Evolutionary conservation across 139 green algal genomes (phyloP), one percentile per base, ranked within the genome.

Genomic region (Ettlia oleoabundans): DNA sequence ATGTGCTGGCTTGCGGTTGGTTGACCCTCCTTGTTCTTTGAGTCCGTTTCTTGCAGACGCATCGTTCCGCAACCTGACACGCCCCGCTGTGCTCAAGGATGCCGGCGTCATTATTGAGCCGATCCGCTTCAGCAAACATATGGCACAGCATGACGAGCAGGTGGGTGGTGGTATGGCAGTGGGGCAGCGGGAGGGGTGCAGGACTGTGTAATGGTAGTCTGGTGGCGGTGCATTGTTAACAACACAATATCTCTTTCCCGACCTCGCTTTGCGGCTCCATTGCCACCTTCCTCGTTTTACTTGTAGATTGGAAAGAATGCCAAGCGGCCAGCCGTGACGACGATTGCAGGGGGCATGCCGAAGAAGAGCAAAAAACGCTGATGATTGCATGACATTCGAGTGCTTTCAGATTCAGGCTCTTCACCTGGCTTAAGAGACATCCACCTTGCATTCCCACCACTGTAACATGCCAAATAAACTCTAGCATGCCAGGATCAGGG

Each of bases 51-150:
- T 43, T 28, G 42, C 78, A 83, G 82, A 93, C 42, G 74, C 76
- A 10, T 80, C 89, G 3, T 93, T 94, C 84, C 83, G 90, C 75
- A 89, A 98, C 70, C 82, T 98, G 28, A 98, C 92, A 0, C 89
- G 94, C 13, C 94, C 95, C 15, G 88, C 90, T 0, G 83, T 97
- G n/a, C 68, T 96, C 28, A 96, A 95, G 89, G 81, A 88, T 38
- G 86, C 92, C 0, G 95, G 95, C 13, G 87, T 93, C 10, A 83
- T 97, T 30, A 97, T 97, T 40, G 52, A 93, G 47, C 95, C 95
- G 22, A 72, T 94, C 18, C 88, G 85, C 33, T 83, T 76, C 78
- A 76, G 63, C 37, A 83, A 83, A 65, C 41, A 42, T 4, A 66
- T 83, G 64, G 78, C 78, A 24, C 22, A 83, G 33, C 28, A 83